Conservation (phyloP, 1,284 basidiomycete genomes). For the Prillingera fragicola region DNA sequence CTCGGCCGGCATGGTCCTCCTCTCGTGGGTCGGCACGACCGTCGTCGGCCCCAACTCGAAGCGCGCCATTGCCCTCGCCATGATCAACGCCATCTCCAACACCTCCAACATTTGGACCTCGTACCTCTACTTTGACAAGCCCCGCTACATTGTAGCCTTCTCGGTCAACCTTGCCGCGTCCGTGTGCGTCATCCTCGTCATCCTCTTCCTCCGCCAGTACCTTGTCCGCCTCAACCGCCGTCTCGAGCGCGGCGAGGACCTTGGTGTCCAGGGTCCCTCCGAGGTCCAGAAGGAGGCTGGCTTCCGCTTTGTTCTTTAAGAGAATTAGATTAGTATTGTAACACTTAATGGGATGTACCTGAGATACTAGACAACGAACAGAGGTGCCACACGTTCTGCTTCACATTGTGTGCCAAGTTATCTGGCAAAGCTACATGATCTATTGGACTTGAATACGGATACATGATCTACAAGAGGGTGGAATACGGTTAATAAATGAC, state of each 20-base stretch:
- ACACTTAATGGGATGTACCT: no score
- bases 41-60: constrained; percentile 46
- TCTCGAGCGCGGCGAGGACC: constrained; percentile 39
- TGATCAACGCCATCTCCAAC: constrained; percentile 46
- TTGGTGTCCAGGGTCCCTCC: constrained; percentile 34
- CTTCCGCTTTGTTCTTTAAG: constrained; percentile 48
- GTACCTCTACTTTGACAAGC: constrained; percentile 41
- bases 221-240: constrained; percentile 36
- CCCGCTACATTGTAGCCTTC: constrained; percentile 43
- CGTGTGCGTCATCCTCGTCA: constrained; percentile 27
- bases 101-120: constrained; percentile 47
- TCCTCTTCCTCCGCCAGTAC: constrained; percentile 27
- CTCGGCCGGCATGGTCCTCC: constrained; percentile 41
- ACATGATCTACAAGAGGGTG: no score
- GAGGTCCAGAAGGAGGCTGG: constrained; percentile 37
- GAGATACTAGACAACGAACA: no score
- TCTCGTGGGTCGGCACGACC: constrained; percentile 43
- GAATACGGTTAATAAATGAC: no score
- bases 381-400: no score
- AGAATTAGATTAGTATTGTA: no score
- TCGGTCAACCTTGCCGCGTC: constrained; percentile 41
- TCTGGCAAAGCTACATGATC: no score
- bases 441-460: no score
- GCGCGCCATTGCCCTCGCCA: constrained; percentile 45
- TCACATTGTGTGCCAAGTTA: no score